Evolutionary conservation across 371 early-diverging fungal genomes (phyloP).

Genomic region (Rhizopus arrhizus): DNA sequence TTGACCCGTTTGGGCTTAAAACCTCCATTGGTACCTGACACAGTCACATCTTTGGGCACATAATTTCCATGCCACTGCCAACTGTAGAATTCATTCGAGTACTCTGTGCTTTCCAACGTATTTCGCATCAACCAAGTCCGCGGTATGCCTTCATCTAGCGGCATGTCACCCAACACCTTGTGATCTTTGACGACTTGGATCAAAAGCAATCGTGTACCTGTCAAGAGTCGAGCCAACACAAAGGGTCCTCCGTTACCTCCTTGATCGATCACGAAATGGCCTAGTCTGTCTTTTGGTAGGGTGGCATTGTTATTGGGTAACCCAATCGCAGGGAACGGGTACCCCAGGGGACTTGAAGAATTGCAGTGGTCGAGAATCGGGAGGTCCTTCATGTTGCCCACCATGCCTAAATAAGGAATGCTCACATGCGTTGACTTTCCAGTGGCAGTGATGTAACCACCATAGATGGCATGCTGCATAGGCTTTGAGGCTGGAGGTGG

Average conservation of each 20-base stretch:
- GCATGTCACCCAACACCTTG: conserved; percentile 27
- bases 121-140: conserved; percentile 29
- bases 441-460: conserved; percentile 25
- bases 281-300: conserved; percentile 2
- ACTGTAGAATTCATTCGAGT: conserved; percentile 14
- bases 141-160: conserved; percentile 10
- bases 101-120: conserved; percentile 15
- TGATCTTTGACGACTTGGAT: conserved; percentile 21
- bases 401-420: conserved; percentile 38
- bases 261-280: conserved; percentile 12
- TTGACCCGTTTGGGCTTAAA: conserved; percentile 3
- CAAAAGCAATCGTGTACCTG: conserved; percentile 28
- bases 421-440: background rate
- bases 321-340: conserved; percentile 31
- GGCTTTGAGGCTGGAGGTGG: conserved; percentile 34
- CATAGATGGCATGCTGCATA: conserved; percentile 28
- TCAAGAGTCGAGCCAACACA: conserved; percentile 26
- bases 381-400: conserved; percentile 30
- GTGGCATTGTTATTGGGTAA: conserved; percentile 11
- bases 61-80: conserved; percentile 35
- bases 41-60: conserved; percentile 21
- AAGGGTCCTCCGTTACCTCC: conserved; percentile 10
- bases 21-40: conserved; percentile 6
- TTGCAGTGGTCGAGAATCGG: conserved; percentile 26
- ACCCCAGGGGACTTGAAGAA: background rate